Evolutionary conservation across 2,329 filamentous ascomycete species (phyloP), one percentile per base, ranked within the genome.

Genomic region (Anthostomella pinea): DNA sequence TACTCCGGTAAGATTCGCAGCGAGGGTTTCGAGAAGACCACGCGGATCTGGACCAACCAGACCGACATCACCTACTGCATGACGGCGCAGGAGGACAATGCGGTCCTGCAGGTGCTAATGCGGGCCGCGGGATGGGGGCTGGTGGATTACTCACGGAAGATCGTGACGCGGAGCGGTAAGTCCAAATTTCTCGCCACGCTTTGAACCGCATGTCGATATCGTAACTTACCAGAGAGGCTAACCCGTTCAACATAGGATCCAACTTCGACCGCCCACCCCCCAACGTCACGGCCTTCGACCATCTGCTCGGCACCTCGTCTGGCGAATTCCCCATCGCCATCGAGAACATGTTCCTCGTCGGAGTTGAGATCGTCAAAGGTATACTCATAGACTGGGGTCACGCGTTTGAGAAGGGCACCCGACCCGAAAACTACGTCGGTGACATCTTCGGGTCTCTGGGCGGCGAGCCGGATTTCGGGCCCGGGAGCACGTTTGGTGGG

Each of bases 81-180:
- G 61, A 83, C 75, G 2, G 82, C 82, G 0, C 83, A 87, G 57
- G 84, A 87, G 59, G 83, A 87, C 55, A 85, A 81, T 50, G 83
- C 82, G 1, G 75, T 75, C 1, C 71, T 87, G 1, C 81, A 83
- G 49, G 81, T 75, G 5, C 64, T 87, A 18, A 60, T 85, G 14
- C 73, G 83, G 9, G 73, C 72, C 2, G 74, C 79, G 0, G 60
- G 74, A 15, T 66, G 69, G 45, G 71, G 74, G 3, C 53, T 77
- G 4, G 73, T 81, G 4, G 84, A 87, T 56, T 87, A 84, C 58
- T 59, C 67, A 5, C 73, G 84, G 3, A 72, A 84, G 44, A 81
- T 87, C 36, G 61, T 87, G 40, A 77, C 87, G 72, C 73, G 84
- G 18, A 79, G 80, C 1, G 72, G 69, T 69, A 44, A 43, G 58